phyloP scores from a whole-genome alignment of 2,329 filamentous ascomycete genomes.

The Exserohilum turcica region DNA sequence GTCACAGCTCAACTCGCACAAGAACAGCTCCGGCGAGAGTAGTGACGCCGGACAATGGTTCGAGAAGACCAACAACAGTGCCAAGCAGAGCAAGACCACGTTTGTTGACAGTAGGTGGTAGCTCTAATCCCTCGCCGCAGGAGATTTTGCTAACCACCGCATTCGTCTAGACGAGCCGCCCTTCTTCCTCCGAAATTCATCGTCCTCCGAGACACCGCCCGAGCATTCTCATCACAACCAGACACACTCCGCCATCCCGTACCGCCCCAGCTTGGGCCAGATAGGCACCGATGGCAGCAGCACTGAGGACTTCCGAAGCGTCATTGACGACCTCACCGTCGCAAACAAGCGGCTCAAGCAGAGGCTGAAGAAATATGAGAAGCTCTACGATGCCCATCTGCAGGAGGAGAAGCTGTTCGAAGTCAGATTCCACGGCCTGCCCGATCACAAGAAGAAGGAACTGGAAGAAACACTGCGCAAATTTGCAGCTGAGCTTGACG shows the following conservation, averaged over 20 bases:
- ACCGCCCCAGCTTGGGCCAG: conserved; percentile 48
- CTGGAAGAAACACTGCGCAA: conserved; percentile 74
- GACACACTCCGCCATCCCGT: conserved; percentile 28
- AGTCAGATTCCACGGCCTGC: conserved; percentile 76
- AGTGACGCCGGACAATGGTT: conserved; percentile 60
- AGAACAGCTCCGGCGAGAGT: conserved; percentile 56
- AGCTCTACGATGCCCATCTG: conserved; percentile 67
- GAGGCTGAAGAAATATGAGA: conserved; percentile 72
- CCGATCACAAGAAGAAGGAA: conserved; percentile 74
- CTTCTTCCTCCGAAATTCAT: conserved; percentile 54
- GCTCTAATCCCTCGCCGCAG: neutral
- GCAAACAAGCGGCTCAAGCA: conserved; percentile 81
- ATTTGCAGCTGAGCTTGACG: conserved; percentile 69
- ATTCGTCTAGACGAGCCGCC: conserved; percentile 48
- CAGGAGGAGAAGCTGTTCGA: conserved; percentile 81
- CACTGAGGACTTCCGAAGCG: conserved; percentile 75
- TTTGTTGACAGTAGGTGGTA: conserved; percentile 50
- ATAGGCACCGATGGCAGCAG: conserved; percentile 59
- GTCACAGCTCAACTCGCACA: conserved; percentile 39
- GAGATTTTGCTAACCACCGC: conserved; percentile 3
- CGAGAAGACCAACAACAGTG: conserved; percentile 57
- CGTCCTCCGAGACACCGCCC: conserved; percentile 52
- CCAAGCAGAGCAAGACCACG: conserved; percentile 43
- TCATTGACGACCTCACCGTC: conserved; percentile 86
- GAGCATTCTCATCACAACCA: conserved; percentile 29